Evolutionary conservation across 1,139 yeast species (phyloP), one percentile per base, ranked within the genome.

Genomic region (Lodderomyces theae): DNA sequence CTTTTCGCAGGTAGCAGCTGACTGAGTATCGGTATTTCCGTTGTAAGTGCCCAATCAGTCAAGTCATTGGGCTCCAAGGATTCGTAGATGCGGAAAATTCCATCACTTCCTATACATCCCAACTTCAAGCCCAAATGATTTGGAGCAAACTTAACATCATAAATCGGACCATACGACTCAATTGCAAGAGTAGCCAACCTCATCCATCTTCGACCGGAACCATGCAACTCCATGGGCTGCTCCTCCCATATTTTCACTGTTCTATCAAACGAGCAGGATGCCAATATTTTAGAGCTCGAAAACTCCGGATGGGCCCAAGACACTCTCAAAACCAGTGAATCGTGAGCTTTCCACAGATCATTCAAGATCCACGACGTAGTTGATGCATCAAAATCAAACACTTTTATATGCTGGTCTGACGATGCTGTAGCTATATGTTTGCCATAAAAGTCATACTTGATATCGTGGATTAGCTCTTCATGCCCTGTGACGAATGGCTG

Each of bases 251-350:
- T 70, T 54, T 86, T 84, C 16, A 90, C 82, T 0, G 96, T 86
- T 42, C 95, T 76, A 57, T 92, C 98, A 57, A 85, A 87, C 1
- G 96, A 87, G 37, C 92, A 89, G 19, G 94, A 80, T 0, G 96
- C 96, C 23, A 92, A 63, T 5, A 92, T 70, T 50, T 69, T 70
- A 38, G 69, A 61, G 54, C 87, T 86, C 4, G 96, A 94, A 60
- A 81, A 89, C 59, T 89, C 95, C 1, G 98, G 98, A 42, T 87
- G 85, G 0, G 97, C 97, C 95, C 97, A 92, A 40, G 82, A 80
- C 5, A 92, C 71, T 51, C 84, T 80, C 35, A 87, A 85, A 23
- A 92, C 77, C 49, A 90, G 80, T 6, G 95, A 83, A 53, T 92
- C 96, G 58, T 92, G 98, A 1, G 97, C 97, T 52, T 86, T 86